Evolutionary conservation across 345 rosid species (phyloP).

Genomic region (Populus nigra): DNA sequence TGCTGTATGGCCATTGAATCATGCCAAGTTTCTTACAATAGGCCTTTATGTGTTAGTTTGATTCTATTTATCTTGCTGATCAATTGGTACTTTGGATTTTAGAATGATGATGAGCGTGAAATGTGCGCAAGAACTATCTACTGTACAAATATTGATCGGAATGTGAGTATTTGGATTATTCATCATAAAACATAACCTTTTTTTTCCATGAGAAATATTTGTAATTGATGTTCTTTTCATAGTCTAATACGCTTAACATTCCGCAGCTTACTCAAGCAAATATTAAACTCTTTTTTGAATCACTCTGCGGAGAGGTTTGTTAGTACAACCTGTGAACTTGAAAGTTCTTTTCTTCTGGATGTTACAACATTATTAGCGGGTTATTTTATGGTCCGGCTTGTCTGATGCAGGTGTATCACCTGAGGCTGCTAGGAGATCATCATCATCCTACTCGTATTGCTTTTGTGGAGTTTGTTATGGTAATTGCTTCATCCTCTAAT

Average conservation of each 20-base stretch:
- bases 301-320: slow-evolving; percentile 84
- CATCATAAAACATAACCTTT: neutral
- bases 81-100: slow-evolving; percentile 18
- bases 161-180: slow-evolving; percentile 38
- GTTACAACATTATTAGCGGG: neutral
- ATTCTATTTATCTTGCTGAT: slow-evolving; percentile 14
- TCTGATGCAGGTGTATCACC: slow-evolving; percentile 65
- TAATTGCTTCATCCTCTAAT: slow-evolving; percentile 19
- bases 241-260: neutral
- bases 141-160: slow-evolving; percentile 93
- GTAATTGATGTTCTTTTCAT: slow-evolving; percentile 23
- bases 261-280: slow-evolving; percentile 72
- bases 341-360: neutral
- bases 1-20: neutral
- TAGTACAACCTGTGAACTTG: neutral
- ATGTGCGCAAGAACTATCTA: slow-evolving; percentile 98
- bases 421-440: slow-evolving; percentile 92
- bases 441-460: slow-evolving; percentile 92
- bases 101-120: slow-evolving; percentile 98
- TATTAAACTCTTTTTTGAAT: slow-evolving; percentile 76
- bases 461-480: slow-evolving; percentile 88
- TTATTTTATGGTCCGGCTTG: slow-evolving; percentile 7
- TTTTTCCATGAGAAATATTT: slow-evolving; percentile 1
- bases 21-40: neutral
- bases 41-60: neutral